A percentile compares a stretch with the other conserved stretches of the same genome.
phyloP scores from a whole-genome alignment of 1,284 basidiomycete species.

The Coriolopsis trogii region DNA sequence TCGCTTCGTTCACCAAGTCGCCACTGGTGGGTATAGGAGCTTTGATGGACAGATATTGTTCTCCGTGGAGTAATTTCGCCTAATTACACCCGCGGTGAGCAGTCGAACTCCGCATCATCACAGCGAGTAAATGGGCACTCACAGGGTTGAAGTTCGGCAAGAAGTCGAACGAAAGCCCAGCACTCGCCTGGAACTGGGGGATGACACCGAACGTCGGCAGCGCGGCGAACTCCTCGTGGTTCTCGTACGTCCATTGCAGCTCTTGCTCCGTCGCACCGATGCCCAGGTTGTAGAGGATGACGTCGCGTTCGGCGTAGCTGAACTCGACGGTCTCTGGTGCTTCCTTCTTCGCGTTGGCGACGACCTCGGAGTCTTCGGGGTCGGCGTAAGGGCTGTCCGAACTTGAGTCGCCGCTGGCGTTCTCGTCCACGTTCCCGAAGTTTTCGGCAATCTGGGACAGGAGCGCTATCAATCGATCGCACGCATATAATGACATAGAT shows the following conservation, averaged over 20 bases:
- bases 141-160: slow-evolving; percentile 95
- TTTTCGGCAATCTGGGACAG: slow-evolving; percentile 74
- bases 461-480: not conserved
- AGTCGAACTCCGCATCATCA: not conserved
- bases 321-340: slow-evolving; percentile 61
- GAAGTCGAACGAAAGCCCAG: slow-evolving; percentile 75
- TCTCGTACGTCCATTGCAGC: slow-evolving; percentile 91
- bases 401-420: slow-evolving; percentile 28
- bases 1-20: slow-evolving; percentile 79
- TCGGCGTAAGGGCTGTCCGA: slow-evolving; percentile 64
- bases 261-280: slow-evolving; percentile 95
- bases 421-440: slow-evolving; percentile 65
- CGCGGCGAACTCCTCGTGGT: slow-evolving; percentile 83
- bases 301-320: slow-evolving; percentile 86
- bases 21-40: slow-evolving; percentile 87
- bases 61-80: slow-evolving; percentile 97
- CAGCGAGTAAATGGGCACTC: slow-evolving; percentile 27
- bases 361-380: slow-evolving; percentile 83
- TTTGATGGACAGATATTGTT: slow-evolving; percentile 93
- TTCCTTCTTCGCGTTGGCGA: slow-evolving; percentile 82
- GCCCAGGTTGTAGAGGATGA: slow-evolving; percentile 96
- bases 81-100: slow-evolving; percentile 31
- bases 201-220: slow-evolving; percentile 96
- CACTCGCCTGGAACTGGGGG: slow-evolving; percentile 84
- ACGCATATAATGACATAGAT: not conserved